Percentiles rank a stretch among this genome's conserved stretches.
Evolutionary conservation across 495 filamentous ascomycete species (phyloP).

Genomic region (Penicillium dipodomyicola): DNA sequence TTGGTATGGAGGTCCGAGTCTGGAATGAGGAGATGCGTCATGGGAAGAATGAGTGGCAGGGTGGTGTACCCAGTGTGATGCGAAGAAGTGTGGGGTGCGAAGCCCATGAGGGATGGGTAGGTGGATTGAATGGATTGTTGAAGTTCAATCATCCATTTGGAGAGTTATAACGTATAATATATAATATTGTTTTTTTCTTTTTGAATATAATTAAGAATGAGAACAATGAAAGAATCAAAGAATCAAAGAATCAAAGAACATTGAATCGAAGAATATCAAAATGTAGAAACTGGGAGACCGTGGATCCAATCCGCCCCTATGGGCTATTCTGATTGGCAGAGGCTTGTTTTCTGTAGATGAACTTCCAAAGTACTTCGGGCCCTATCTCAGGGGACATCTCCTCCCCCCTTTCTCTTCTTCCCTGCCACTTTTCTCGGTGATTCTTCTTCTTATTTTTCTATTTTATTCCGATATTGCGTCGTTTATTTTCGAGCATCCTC

Average conservation of each 20-base stretch:
- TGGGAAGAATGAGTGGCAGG: conserved; percentile 60
- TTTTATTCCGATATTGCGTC: conserved; percentile 6
- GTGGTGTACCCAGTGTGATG: conserved; percentile 60
- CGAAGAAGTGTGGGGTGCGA: conserved; percentile 53
- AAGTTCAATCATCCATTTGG: conserved; percentile 99
- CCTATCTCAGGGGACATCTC: conserved; percentile 8
- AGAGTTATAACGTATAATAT: conserved; percentile 46
- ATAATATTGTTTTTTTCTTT: not conserved
- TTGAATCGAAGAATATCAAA: too few species aligned
- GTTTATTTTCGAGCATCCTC: conserved; percentile 23
- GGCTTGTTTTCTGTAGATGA: conserved; percentile 32
- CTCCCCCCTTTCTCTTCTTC: conserved; percentile 12
- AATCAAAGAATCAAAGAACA: too few species aligned
- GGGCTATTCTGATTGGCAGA: conserved; percentile 20
- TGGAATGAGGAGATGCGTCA: conserved; percentile 73
- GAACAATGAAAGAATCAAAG: too few species aligned
- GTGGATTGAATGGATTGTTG: conserved; percentile 86
- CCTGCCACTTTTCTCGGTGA: conserved; percentile 1
- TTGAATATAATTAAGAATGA: too few species aligned
- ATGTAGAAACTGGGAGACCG: not conserved
- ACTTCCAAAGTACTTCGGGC: conserved; percentile 9
- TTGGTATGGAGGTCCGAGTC: conserved; percentile 85
- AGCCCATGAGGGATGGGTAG: conserved; percentile 88
- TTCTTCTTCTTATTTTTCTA: conserved; percentile 6
- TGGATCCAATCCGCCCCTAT: not conserved